Conservation (phyloP, 2,329 filamentous ascomycete species). For the Botrytis deweyae region DNA sequence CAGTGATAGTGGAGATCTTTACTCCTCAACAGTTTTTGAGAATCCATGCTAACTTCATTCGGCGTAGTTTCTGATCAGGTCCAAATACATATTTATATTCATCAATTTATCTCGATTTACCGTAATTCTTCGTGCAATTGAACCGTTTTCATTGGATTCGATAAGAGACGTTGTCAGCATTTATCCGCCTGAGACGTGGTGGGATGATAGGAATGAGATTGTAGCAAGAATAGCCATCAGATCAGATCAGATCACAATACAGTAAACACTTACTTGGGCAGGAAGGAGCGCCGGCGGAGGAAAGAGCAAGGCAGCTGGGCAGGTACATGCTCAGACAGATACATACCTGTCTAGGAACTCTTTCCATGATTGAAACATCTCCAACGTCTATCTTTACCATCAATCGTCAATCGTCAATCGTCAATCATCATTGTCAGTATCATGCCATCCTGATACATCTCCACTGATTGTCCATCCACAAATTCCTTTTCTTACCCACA, state of each 20-base stretch:
- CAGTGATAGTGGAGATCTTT: background rate
- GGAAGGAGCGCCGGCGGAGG: background rate
- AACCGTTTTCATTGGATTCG: background rate
- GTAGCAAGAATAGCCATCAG: background rate
- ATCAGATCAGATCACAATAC: background rate
- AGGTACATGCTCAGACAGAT: background rate
- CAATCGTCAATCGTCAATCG: background rate
- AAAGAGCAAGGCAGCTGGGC: background rate
- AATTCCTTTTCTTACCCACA: background rate
- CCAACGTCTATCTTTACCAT: background rate
- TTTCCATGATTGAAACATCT: background rate
- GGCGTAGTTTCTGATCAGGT: background rate
- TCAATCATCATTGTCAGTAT: background rate
- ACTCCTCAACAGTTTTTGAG: constrained; percentile 11
- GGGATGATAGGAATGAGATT: background rate
- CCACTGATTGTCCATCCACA: background rate
- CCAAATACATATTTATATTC: background rate
- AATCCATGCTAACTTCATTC: background rate
- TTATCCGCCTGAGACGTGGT: background rate
- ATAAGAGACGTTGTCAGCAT: constrained; percentile 4
- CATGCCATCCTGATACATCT: constrained; percentile 4
- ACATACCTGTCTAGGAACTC: background rate
- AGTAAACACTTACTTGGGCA: background rate
- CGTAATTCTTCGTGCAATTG: background rate
- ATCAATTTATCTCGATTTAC: background rate